Percentiles rank a stretch among this genome's conserved stretches.
Conservation (phyloP, 2,329 filamentous ascomycete species). For the Ophiobolus disseminans region DNA sequence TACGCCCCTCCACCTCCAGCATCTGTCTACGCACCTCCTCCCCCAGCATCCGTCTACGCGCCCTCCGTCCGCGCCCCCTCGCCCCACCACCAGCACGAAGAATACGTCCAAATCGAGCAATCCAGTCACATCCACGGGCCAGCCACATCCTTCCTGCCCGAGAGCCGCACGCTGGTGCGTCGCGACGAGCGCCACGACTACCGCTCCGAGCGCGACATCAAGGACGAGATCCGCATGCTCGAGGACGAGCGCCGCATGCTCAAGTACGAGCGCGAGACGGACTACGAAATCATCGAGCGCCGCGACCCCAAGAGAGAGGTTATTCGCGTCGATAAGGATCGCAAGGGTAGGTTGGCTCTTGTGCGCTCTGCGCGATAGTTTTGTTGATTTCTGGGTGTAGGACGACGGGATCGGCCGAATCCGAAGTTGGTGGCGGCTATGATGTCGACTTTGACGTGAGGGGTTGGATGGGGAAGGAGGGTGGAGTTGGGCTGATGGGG, state of each 20-base stretch:
- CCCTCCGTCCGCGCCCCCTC: conserved; percentile 44
- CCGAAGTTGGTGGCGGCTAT: conserved; percentile 54
- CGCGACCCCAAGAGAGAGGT: conserved; percentile 60
- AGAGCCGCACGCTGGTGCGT: conserved; percentile 35
- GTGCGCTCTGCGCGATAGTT: conserved; percentile 72
- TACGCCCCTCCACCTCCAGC: conserved; percentile 33
- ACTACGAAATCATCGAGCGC: conserved; percentile 69
- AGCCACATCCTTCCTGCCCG: conserved; percentile 58
- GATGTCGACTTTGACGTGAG: conserved; percentile 52
- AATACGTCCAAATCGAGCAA: conserved; percentile 54
- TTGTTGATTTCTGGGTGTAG: conserved; percentile 48
- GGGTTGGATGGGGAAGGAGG: background rate
- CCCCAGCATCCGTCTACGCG: conserved; percentile 40
- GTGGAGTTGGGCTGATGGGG: background rate
- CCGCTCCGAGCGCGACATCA: conserved; percentile 68
- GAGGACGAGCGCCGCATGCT: conserved; percentile 70
- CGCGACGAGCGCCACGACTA: conserved; percentile 25
- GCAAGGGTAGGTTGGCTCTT: conserved; percentile 94
- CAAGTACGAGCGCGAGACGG: conserved; percentile 63
- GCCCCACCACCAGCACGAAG: conserved; percentile 37
- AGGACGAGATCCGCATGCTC: conserved; percentile 73
- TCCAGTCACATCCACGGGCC: conserved; percentile 56
- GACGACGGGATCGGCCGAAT: conserved; percentile 46
- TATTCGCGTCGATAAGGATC: conserved; percentile 82
- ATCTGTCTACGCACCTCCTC: conserved; percentile 20